Percentiles rank a stretch among this genome's conserved stretches.
Conservation (phyloP, 352 stramenopile genomes). For the Globisporangium canariense region DNA sequence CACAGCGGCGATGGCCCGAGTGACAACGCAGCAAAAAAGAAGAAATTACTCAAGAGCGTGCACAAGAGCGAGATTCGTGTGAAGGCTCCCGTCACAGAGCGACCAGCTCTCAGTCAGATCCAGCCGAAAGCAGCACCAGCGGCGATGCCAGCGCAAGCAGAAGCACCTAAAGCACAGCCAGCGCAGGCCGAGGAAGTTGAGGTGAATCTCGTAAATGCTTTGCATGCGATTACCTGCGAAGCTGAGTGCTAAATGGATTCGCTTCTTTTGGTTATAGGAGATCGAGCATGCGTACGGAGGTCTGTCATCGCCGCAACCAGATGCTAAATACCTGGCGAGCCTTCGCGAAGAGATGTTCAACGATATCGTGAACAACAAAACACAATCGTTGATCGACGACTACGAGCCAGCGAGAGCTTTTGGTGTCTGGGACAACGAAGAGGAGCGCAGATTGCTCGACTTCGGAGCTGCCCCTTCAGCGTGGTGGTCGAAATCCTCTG, state of each 20-base stretch:
- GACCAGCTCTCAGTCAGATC: conserved; percentile 3
- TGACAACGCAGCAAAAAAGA: conserved; percentile 17
- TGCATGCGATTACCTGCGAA: neutral
- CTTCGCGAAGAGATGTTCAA: conserved; percentile 50
- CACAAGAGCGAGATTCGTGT: conserved; percentile 18
- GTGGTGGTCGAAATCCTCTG: conserved; percentile 45
- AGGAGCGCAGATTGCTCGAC: conserved; percentile 41
- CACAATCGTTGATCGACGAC: conserved; percentile 49
- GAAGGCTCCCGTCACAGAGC: conserved; percentile 26
- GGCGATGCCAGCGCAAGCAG: conserved; percentile 7
- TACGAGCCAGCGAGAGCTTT: conserved; percentile 24
- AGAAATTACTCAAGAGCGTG: conserved; percentile 21
- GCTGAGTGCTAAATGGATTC: neutral
- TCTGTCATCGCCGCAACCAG: conserved; percentile 28
- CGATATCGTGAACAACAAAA: conserved; percentile 48
- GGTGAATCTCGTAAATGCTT: conserved; percentile 16
- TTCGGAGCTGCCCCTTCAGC: conserved; percentile 32
- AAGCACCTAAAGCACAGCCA: conserved; percentile 15
- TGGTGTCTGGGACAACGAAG: conserved; percentile 31
- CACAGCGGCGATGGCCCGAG: conserved; percentile 13
- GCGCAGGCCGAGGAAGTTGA: conserved; percentile 33
- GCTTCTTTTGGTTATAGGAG: conserved; percentile 30
- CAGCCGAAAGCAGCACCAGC: neutral
- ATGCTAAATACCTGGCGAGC: conserved; percentile 37
- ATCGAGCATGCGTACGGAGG: conserved; percentile 75